These are phyloP conservation scores for Termitomyces sp. DNA, from an alignment of 768 basidiomycete species.

Conservation along the genomic window DNA sequence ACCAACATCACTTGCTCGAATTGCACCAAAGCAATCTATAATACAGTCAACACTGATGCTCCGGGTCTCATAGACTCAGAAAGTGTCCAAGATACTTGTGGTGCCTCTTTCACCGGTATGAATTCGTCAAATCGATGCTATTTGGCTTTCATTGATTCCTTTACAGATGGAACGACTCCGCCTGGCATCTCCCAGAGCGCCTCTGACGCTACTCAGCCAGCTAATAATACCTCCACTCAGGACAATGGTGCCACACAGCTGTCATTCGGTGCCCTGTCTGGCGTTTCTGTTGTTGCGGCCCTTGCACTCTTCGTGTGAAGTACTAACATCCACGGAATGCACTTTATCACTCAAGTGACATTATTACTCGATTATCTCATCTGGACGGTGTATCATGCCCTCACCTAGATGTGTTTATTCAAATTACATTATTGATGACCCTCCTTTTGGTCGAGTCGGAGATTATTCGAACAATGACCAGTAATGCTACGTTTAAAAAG, in stretches of 20 bases:
- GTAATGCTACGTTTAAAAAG: not conserved
- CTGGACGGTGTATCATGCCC: not conserved
- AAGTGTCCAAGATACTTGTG: constrained; percentile 34
- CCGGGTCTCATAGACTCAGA: constrained; percentile 26
- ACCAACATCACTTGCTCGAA: constrained; percentile 44
- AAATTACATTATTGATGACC: not conserved
- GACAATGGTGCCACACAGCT: not conserved
- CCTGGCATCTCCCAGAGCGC: constrained; percentile 7
- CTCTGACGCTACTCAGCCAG: not conserved
- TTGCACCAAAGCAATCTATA: constrained; percentile 50
- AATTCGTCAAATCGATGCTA: not conserved
- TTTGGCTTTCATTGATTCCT: not conserved
- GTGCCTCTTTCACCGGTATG: constrained; percentile 48
- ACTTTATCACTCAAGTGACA: not conserved
- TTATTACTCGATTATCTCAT: not conserved
- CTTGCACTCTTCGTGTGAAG: constrained; percentile 2
- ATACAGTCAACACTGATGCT: constrained; percentile 27
- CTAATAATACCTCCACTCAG: not conserved
- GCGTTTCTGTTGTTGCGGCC: not conserved
- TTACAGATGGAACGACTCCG: constrained; percentile 8
- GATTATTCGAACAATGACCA: not conserved
- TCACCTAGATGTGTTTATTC: not conserved
- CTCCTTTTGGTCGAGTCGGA: too few species aligned
- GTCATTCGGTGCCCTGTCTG: not conserved
- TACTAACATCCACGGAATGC: not conserved